phyloP scores from a whole-genome alignment of 148 eudicot species.

The Rhododendron ovatum region DNA sequence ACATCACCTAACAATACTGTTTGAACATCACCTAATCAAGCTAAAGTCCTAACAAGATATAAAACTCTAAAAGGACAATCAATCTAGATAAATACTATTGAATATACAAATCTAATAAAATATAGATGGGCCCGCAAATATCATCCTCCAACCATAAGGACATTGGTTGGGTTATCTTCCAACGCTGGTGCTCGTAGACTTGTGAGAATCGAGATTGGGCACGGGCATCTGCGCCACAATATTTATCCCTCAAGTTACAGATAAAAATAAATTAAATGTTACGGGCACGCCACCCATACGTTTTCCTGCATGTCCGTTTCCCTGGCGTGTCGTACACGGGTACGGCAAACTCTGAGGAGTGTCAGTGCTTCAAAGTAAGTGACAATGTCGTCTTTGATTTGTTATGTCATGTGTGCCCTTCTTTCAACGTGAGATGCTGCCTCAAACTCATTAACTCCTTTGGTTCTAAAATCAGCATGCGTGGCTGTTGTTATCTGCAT shows the following conservation, averaged over 20 bases:
- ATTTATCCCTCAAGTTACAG: not conserved
- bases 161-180: not conserved
- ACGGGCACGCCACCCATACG: not conserved
- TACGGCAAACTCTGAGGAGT: not conserved
- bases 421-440: not conserved
- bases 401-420: not conserved
- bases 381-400: not conserved
- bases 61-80: too few relatives aligned
- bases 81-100: too few relatives aligned
- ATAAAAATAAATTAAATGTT: not conserved
- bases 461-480: not conserved
- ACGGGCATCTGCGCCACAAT: not conserved
- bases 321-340: not conserved
- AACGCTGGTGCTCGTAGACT: not conserved
- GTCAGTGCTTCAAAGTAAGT: not conserved
- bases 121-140: not conserved
- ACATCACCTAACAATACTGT: too few relatives aligned
- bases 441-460: not conserved
- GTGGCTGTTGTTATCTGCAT: not conserved
- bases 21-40: too few relatives aligned
- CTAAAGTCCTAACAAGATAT: too few relatives aligned
- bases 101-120: too few relatives aligned
- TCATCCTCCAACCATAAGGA: not conserved
- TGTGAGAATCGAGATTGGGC: not conserved
- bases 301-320: not conserved